Base-by-base conservation (phyloP, 345 rosid genomes). In the Erysimum cheiranthoides region DNA sequence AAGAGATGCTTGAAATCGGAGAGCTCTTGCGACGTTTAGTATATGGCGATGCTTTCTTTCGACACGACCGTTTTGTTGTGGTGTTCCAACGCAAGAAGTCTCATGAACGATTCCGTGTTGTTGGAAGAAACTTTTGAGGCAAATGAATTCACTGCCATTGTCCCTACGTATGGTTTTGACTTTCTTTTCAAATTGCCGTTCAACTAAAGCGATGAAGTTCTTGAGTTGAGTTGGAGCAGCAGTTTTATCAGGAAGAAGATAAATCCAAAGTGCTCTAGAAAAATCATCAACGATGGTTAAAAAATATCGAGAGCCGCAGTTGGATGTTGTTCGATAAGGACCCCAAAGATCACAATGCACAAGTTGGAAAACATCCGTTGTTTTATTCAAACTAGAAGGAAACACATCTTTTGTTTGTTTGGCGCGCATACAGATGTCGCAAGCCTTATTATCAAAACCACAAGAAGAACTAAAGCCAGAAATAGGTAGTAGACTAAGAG, bases 121-220 rank as follows among this genome's bases (percentile, higher is more conserved):
- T 0, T 0, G 0, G 3, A 45, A 45, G 1, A 14, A 45, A 45
- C n/a, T 2, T 0, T 7, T 0, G 17, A 14, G 8, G 5, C 2
- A 1, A 5, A 45, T 0, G 5, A 45, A 45, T 2, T 45, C 18
- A 1, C 7, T 13, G 5, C 50, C 18, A 2, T 45, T 45, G 7
- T 45, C 50, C 1, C 17, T 13, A 0, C 18, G 50, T 8, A 45
- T 13, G 0, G 3, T n/a, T 45, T 45, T 45, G 0, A 45, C 3
- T 1, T 5, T 4, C 0, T 0, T 14, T 1, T 2, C 3, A n/a
- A 45, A 45, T 5, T 45, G 18, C n/a, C 18, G 1, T 5, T 45
- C 50, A 13, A 45, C 18, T 2, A 45, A 0, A 45, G 50, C n/a
- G n/a, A n/a, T n/a, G 5, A 45, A 45, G 5, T 45, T 13, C 8